phyloP scores from a whole-genome alignment of 768 basidiomycete species.

The Tulasnella sp. region DNA sequence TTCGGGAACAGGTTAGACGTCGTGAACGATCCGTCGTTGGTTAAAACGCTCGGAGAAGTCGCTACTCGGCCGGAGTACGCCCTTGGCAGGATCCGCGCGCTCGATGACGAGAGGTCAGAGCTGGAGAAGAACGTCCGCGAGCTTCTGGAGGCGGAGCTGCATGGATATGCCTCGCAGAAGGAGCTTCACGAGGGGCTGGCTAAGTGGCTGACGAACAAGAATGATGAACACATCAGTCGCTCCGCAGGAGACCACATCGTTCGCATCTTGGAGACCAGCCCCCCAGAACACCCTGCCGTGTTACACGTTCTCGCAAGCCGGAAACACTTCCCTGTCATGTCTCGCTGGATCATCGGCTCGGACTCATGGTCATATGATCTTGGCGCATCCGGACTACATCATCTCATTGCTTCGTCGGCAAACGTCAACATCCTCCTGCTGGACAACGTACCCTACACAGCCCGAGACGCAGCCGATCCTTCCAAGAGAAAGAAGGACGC shows the following conservation, averaged over 20 bases:
- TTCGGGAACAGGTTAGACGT: constrained; percentile 73
- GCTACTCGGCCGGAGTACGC: constrained; percentile 94
- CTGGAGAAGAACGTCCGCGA: constrained; percentile 55
- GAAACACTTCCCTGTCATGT: constrained; percentile 52
- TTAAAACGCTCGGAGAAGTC: constrained; percentile 53
- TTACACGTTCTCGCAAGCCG: constrained; percentile 47
- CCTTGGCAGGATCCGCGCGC: constrained; percentile 77
- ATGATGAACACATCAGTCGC: constrained; percentile 53
- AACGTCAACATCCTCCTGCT: constrained; percentile 93
- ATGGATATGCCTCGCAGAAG: constrained; percentile 25
- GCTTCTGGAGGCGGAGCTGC: constrained; percentile 40
- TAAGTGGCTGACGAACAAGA: constrained; percentile 68
- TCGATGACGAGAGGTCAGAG: constrained; percentile 60
- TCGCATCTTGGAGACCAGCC: constrained; percentile 33
- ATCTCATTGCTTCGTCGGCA: constrained; percentile 79
- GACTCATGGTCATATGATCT: constrained; percentile 98
- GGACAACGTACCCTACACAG: constrained; percentile 82
- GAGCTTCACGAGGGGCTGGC: constrained; percentile 62
- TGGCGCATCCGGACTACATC: constrained; percentile 90
- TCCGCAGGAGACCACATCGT: constrained; percentile 48
- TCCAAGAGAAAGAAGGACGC: constrained; percentile 88
- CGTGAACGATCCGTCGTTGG: constrained; percentile 68
- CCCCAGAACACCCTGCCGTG: constrained; percentile 32
- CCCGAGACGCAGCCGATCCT: constrained; percentile 55
- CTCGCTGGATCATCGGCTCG: constrained; percentile 95